Base-by-base conservation (phyloP, 1,139 yeast genomes). In the Yamadazyma diospyri region DNA sequence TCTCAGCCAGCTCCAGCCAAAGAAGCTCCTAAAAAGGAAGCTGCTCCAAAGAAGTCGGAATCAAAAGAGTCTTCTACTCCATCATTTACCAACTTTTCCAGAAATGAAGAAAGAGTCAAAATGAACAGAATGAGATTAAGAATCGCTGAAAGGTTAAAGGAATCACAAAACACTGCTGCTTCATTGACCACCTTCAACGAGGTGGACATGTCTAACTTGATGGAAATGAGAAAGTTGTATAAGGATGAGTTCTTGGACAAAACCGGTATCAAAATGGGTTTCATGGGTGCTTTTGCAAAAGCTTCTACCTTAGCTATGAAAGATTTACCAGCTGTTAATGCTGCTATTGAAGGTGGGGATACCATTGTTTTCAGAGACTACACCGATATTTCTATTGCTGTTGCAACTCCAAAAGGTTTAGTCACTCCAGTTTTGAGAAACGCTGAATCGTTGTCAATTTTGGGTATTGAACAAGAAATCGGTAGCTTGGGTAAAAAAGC, bases 111-210 rank as follows among this genome's bases (percentile, higher is more conserved):
- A 62, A 78, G 89, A 62, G 95, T 94, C 48, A 92, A 92, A 74
- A 92, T 92, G 98, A 92, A 89, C 81, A 86, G 99, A 74, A 94
- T 92, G 98, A 85, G 99, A 72, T 70, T 86, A 67, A 86, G 99
- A 77, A 94, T 94, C 48, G 97, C 98, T 39, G 97, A 94, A 73
- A 87, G 99, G 70, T 83, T 92, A 61, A 92, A 92, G 85, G 97
- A 94, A 72, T 85, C 97, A 24, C 99, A 92, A 70, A 92, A 92
- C 74, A 88, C 98, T 36, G 95, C 97, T 47, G 99, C 99, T 30
- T 87, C 97, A 33, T 78, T 92, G 58, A 92, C 98, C 43, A 92
- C 98, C 30, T 92, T 92, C 76, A 89, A 92, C 67, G 98, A 92
- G 70, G 95, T 87, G 45, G 98, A 92, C 69, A 92, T 92, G 98